Evolutionary conservation across 2,329 filamentous ascomycete genomes (phyloP).

Genomic region (Thielaviopsis ethacetica): DNA sequence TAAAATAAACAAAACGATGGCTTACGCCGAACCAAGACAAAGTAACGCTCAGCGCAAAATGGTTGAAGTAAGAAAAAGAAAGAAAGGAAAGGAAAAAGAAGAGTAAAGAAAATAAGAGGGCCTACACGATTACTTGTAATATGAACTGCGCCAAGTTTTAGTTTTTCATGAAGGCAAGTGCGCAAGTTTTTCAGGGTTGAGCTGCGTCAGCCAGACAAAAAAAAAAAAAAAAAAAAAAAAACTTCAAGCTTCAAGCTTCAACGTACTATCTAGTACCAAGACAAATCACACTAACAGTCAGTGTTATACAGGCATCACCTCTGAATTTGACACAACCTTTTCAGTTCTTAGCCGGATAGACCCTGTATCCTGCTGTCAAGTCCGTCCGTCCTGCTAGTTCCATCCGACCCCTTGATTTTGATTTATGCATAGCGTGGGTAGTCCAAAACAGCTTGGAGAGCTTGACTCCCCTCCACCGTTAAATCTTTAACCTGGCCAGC

Average conservation of each 20-base stretch:
- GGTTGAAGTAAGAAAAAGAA: neutral
- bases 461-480: neutral
- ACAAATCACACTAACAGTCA: too few species aligned
- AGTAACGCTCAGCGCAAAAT: conserved; percentile 2
- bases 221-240: too few species aligned
- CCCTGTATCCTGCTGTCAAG: too few species aligned
- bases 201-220: too few species aligned
- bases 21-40: neutral
- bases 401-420: neutral
- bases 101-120: neutral
- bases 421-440: neutral
- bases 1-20: neutral
- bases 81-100: neutral
- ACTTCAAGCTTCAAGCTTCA: too few species aligned
- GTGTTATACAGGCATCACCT: too few species aligned
- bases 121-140: neutral
- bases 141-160: neutral
- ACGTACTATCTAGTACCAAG: too few species aligned
- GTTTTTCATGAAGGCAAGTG: neutral
- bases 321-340: too few species aligned
- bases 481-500: neutral
- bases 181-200: too few species aligned
- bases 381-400: neutral
- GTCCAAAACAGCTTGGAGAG: neutral
- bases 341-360: too few species aligned